A percentile compares a stretch with the other conserved stretches of the same genome.
phyloP scores from a whole-genome alignment of 164 flowering plant genomes.

The Platanus orientalis region DNA sequence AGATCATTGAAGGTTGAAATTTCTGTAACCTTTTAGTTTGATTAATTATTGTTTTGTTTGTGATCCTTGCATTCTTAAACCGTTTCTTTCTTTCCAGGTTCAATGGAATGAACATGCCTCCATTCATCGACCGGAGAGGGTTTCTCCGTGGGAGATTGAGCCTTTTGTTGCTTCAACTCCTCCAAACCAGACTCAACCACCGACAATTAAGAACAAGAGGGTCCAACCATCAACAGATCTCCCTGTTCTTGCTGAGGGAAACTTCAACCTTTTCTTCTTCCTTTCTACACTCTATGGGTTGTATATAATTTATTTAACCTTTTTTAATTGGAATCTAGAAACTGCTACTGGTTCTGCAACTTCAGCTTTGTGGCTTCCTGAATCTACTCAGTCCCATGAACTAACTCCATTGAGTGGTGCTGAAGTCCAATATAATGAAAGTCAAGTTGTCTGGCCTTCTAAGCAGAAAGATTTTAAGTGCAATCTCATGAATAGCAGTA shows the following conservation, averaged over 20 bases:
- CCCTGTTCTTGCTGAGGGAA: constrained; percentile 39
- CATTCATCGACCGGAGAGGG: constrained; percentile 68
- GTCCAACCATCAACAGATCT: constrained; percentile 46
- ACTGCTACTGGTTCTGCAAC: constrained; percentile 19
- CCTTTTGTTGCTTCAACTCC: constrained; percentile 50
- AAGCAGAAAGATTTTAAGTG: constrained; percentile 28
- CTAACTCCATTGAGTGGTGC: constrained; percentile 23
- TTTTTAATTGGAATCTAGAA: constrained; percentile 27
- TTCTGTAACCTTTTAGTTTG: neutral
- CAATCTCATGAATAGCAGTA: constrained; percentile 18
- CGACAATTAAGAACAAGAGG: constrained; percentile 49
- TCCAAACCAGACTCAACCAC: constrained; percentile 28
- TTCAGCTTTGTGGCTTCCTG: constrained; percentile 46
- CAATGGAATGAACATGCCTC: constrained; percentile 93
- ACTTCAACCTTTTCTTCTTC: neutral
- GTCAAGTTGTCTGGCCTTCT: constrained; percentile 32
- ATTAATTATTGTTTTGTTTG: neutral
- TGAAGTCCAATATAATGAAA: constrained; percentile 42
- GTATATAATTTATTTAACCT: neutral
- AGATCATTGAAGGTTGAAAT: constrained; percentile 57
- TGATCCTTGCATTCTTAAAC: neutral
- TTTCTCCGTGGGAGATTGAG: constrained; percentile 96
- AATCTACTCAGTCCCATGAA: constrained; percentile 35
- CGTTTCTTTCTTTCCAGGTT: constrained; percentile 39
- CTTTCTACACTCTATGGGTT: constrained; percentile 1